Conservation (phyloP, 2,329 filamentous ascomycete species). For the Aureobasidium sp. region DNA sequence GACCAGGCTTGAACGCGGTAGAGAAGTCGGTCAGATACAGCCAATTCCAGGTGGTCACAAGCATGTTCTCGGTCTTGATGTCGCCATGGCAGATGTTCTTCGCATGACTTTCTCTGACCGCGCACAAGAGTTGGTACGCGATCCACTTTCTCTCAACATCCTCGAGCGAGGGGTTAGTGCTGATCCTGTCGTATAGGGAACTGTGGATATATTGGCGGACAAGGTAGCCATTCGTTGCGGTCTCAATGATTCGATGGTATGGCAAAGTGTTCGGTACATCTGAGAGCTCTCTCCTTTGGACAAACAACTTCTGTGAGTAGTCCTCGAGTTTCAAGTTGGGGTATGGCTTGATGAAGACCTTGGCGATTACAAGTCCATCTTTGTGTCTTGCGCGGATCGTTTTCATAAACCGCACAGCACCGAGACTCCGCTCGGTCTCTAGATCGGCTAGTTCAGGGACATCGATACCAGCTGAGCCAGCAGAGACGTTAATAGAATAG, state of each 20-base stretch:
- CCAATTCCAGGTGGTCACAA: slow-evolving; percentile 99
- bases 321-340: slow-evolving; percentile 37
- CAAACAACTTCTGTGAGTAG: slow-evolving; percentile 4
- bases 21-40: slow-evolving; percentile 97
- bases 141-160: slow-evolving; percentile 99
- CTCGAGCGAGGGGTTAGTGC: slow-evolving; percentile 91
- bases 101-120: slow-evolving; percentile 82
- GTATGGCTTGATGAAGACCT: slow-evolving; percentile 82
- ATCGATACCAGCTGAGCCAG: slow-evolving; percentile 88
- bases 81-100: slow-evolving; percentile 91
- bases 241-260: slow-evolving; percentile 88
- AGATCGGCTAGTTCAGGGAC: slow-evolving; percentile 85
- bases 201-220: slow-evolving; percentile 94
- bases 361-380: slow-evolving; percentile 86
- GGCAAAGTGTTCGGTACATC: slow-evolving; percentile 84
- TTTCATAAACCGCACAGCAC: slow-evolving; percentile 92
- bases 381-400: slow-evolving; percentile 83
- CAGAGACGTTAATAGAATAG: slow-evolving; percentile 87
- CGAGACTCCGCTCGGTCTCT: slow-evolving; percentile 84
- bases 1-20: slow-evolving; percentile 87
- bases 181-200: slow-evolving; percentile 93
- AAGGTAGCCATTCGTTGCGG: slow-evolving; percentile 81
- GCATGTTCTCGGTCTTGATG: slow-evolving; percentile 94
- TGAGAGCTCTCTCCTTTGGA: slow-evolving; percentile 65
- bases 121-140: slow-evolving; percentile 88